Conservation (phyloP, 2,329 filamentous ascomycete genomes). For the Aurifilum marmelostoma region DNA sequence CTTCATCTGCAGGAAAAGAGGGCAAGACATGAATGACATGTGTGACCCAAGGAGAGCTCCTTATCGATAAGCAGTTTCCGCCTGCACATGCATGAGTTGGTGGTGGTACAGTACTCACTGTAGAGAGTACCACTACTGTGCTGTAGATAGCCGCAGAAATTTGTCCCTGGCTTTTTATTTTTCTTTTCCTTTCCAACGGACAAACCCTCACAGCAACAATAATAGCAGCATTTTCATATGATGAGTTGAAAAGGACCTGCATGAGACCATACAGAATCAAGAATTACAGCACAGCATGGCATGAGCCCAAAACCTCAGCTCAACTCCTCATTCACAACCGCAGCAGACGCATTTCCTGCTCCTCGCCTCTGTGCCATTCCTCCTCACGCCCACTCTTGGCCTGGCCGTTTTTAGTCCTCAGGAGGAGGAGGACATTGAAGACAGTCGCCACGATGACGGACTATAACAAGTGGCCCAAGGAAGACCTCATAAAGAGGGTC, state of each 20-base stretch:
- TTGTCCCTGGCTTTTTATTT: not conserved
- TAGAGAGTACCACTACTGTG: too few relatives aligned
- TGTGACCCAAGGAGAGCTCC: not conserved
- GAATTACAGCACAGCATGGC: slow-evolving; percentile 18
- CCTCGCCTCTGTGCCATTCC: not conserved
- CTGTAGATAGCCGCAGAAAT: not conserved
- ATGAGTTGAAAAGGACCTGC: slow-evolving; percentile 10
- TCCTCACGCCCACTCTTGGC: not conserved
- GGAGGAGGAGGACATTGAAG: not conserved
- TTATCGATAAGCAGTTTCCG: slow-evolving; percentile 32
- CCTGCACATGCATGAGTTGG: not conserved
- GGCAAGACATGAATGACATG: too few relatives aligned
- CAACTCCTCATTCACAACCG: not conserved
- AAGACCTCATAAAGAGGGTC: slow-evolving; percentile 70
- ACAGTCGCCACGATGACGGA: slow-evolving; percentile 30
- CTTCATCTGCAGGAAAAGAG: not conserved
- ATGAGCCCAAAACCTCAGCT: slow-evolving; percentile 10
- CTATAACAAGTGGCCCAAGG: slow-evolving; percentile 71
- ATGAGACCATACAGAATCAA: slow-evolving; percentile 19
- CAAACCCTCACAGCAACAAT: not conserved
- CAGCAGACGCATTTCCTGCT: not conserved
- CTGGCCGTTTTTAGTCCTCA: slow-evolving; percentile 4
- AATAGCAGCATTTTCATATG: slow-evolving; percentile 23
- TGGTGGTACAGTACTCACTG: not conserved
- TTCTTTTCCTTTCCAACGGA: not conserved